Base-by-base conservation (phyloP, 1,139 yeast genomes). In the Groenewaldozyma sp. region DNA sequence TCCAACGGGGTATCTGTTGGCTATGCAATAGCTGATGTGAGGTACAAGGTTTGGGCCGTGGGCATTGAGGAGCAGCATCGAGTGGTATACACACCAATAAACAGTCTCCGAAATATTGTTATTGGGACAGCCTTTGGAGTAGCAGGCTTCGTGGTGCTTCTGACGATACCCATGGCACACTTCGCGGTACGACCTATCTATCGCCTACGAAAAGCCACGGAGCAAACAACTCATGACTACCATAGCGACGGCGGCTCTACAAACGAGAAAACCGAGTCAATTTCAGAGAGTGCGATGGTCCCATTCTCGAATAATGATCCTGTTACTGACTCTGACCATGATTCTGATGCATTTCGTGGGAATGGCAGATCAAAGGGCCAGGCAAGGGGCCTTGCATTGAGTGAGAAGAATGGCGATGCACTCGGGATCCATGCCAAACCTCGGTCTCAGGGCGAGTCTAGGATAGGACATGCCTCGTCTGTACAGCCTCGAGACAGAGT, bases 181-280 rank as follows among this genome's bases (percentile, higher is more conserved):
- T 78, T 78, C 68, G 88, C 91, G 31, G 91, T 87, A 3, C 63
- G 82, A 44, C 96, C 98, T 0, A 82, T 91, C 40, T 74, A 86
- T 34, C 71, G 78, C 45, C 70, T 88, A 33, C 86, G 82, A 54
- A 76, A 78, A 44, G 95, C 95, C 0, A 83, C 96, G 1, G 95
- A 84, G 55, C 74, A 68, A 28, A 64, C 71, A 4, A 62, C 70
- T 27, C 35, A 45, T 28, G 49, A 46, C 35, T 50, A 48, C 34
- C 48, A 51, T 35, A 46, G 48, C 17, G 39, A 39, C 29, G 35
- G 40, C 9, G 37, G 27, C 6, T 13, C 20, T 7, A 14, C 31
- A 10, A 13, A 34, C 26, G 18, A 34, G 41, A 39, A 16, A 31
- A 24, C 31, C 3, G 28, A 14, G 21, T 11, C 37, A 2, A 19